These are phyloP conservation scores for Teunomyces panamensis DNA, from an alignment of 805 yeast genomes.

Conservation along the genomic window DNA sequence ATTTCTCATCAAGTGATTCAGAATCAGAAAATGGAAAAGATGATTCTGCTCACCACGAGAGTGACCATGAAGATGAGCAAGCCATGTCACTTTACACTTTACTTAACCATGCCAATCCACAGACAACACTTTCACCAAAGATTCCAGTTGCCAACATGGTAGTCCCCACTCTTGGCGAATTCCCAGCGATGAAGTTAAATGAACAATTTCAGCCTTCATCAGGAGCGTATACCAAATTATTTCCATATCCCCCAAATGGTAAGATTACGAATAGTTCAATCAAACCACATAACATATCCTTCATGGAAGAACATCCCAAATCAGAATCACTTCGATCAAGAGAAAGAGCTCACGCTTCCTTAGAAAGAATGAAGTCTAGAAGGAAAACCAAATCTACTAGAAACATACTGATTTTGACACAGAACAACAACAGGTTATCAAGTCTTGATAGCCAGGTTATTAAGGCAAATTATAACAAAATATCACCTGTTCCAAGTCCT, in stretches of 20 bases:
- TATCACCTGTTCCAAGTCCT: conserved; percentile 21
- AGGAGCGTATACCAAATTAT: not conserved
- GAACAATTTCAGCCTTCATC: conserved; percentile 15
- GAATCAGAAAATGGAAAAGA: conserved; percentile 16
- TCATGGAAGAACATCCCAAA: conserved; percentile 26
- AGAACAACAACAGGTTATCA: conserved; percentile 18
- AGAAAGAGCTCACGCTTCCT: conserved; percentile 65
- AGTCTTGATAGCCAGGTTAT: conserved; percentile 16
- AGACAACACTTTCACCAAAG: conserved; percentile 4
- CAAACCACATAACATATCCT: conserved; percentile 9
- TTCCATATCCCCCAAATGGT: not conserved
- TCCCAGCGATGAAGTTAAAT: conserved; percentile 34
- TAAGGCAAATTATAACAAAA: conserved; percentile 1
- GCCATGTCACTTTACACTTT: conserved; percentile 67
- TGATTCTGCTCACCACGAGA: conserved; percentile 17
- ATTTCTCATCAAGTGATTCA: not conserved
- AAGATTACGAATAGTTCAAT: not conserved
- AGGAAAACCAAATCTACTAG: conserved; percentile 46
- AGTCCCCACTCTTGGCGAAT: conserved; percentile 44
- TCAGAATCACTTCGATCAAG: conserved; percentile 40
- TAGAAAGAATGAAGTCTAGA: conserved; percentile 58
- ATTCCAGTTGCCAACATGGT: conserved; percentile 14
- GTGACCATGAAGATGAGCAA: conserved; percentile 59
- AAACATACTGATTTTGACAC: conserved; percentile 25
- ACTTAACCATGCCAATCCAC: conserved; percentile 31